Evolutionary conservation across 2,329 filamentous ascomycete genomes (phyloP).

Genomic region (Hypoxylon sp.): DNA sequence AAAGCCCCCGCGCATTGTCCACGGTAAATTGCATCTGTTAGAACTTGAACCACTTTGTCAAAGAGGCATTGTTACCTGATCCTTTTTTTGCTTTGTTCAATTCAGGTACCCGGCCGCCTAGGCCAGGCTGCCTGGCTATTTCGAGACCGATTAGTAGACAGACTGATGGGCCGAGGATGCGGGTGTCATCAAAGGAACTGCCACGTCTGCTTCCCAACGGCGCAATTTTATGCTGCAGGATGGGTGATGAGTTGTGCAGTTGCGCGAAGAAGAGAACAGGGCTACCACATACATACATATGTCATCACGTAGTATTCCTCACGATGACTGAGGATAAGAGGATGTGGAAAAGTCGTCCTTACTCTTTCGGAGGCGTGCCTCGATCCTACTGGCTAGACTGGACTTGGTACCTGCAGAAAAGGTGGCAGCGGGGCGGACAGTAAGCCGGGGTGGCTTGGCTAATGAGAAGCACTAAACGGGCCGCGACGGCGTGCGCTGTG

Average conservation of each 20-base stretch:
- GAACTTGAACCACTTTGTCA: conserved; percentile 19
- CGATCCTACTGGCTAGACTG: conserved; percentile 18
- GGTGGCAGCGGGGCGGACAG: conserved; percentile 21
- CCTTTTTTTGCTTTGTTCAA: no score
- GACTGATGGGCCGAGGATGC: conserved; percentile 15
- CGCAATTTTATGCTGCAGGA: conserved; percentile 27
- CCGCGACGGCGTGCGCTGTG: conserved; percentile 11
- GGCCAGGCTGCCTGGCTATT: not conserved
- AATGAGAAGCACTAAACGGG: conserved; percentile 21
- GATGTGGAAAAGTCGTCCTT: conserved; percentile 10
- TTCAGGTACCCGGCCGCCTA: no score
- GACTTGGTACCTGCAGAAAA: conserved; percentile 32
- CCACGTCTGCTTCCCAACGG: conserved; percentile 32
- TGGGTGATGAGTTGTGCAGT: conserved; percentile 31
- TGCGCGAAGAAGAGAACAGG: conserved; percentile 5
- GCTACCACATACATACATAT: no score
- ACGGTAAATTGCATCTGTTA: conserved; percentile 26
- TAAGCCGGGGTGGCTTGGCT: conserved; percentile 19
- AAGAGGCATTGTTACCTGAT: no score
- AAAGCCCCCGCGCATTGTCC: conserved; percentile 22
- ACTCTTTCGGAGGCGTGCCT: conserved; percentile 15
- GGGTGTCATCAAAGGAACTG: conserved; percentile 13
- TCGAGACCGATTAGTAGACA: conserved; percentile 11
- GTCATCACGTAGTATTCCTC: conserved; percentile 25
- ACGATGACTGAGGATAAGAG: conserved; percentile 1